These are phyloP conservation scores for Punica granatum DNA, from an alignment of 345 rosid species.

Conservation along the genomic window DNA sequence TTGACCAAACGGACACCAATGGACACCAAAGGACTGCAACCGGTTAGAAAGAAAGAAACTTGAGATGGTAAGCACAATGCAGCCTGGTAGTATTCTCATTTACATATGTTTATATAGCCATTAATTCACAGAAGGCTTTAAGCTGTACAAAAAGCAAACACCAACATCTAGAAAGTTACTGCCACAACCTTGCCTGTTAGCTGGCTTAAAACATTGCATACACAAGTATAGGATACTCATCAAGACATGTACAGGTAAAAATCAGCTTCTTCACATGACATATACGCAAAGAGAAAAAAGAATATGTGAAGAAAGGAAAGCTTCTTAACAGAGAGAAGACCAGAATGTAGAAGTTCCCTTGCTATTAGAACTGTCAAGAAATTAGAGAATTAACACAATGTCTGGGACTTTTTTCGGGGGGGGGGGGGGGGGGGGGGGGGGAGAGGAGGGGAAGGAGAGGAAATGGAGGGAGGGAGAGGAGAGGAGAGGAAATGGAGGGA, in stretches of 20 bases:
- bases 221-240: neutral
- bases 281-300: neutral
- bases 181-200: neutral
- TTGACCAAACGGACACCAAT: slow-evolving; percentile 91
- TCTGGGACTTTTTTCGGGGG: no score
- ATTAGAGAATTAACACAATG: neutral
- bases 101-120: neutral
- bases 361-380: neutral
- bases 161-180: neutral
- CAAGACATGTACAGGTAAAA: neutral
- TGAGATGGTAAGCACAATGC: slow-evolving; percentile 1
- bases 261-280: neutral
- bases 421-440: no score
- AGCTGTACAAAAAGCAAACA: neutral
- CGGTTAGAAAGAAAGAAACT: slow-evolving; percentile 16
- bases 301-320: neutral
- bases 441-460: no score
- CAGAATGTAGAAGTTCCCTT: neutral
- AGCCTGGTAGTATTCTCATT: neutral
- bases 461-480: no score
- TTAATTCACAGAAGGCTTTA: neutral
- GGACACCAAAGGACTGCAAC: slow-evolving; percentile 85
- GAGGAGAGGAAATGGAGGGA: no score
- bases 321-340: neutral
- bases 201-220: neutral